Conservation (phyloP, 768 basidiomycete genomes). For the Suillus plorans region DNA sequence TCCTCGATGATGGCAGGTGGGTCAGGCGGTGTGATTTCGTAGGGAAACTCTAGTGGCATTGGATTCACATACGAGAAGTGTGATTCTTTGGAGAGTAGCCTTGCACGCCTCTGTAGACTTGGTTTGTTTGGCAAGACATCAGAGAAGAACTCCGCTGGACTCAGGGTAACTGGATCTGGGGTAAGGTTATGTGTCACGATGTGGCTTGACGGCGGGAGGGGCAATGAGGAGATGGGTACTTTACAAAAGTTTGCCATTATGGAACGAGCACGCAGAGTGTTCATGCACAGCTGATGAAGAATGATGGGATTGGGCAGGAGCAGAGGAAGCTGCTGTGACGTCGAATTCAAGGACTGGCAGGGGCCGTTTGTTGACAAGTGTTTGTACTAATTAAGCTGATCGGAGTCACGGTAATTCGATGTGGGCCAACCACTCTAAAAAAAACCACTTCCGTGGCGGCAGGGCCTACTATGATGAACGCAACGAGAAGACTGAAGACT, state of each 20-base stretch:
- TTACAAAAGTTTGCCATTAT: constrained; percentile 24
- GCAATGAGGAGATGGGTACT: constrained; percentile 45
- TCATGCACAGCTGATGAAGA: constrained; percentile 16
- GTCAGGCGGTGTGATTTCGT: constrained; percentile 58
- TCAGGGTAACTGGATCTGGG: constrained; percentile 58
- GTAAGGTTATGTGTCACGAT: constrained; percentile 50
- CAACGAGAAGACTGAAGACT: not conserved
- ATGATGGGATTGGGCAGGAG: not conserved
- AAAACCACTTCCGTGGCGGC: not conserved
- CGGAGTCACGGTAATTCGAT: not conserved
- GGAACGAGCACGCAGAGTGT: constrained; percentile 10
- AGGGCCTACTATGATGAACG: too few relatives aligned
- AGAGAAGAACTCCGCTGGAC: constrained; percentile 49
- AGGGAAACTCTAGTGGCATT: constrained; percentile 81
- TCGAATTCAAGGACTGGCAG: not conserved
- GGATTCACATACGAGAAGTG: constrained; percentile 87
- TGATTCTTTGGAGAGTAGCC: constrained; percentile 52
- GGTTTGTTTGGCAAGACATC: constrained; percentile 51
- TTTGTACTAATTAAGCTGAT: not conserved
- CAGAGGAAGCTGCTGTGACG: not conserved
- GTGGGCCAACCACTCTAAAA: too few relatives aligned
- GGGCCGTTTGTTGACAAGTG: not conserved
- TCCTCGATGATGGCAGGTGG: constrained; percentile 49
- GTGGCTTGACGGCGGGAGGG: constrained; percentile 43
- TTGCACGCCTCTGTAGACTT: constrained; percentile 68